A percentile compares a stretch with the other conserved stretches of the same genome.
Evolutionary conservation across 805 yeast genomes (phyloP).

Genomic region (Candida nanaspora): DNA sequence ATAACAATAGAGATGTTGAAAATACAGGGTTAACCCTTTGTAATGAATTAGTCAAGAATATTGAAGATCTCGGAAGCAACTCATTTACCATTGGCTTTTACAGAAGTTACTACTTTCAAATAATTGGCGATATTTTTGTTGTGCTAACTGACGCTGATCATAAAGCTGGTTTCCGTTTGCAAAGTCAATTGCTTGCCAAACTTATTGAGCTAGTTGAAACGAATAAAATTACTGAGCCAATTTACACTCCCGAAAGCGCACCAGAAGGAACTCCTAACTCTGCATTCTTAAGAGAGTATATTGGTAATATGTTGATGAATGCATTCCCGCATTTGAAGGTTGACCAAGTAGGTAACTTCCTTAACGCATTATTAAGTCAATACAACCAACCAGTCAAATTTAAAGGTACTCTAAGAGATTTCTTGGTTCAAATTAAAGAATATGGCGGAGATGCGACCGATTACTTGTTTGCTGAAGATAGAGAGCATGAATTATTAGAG

Average conservation of each 20-base stretch:
- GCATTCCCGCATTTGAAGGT: conserved; percentile 91
- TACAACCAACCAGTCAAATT: conserved; percentile 72
- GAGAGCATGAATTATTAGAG: conserved; percentile 67
- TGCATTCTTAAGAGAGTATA: conserved; percentile 68
- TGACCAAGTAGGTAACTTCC: conserved; percentile 76
- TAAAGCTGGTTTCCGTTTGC: conserved; percentile 90
- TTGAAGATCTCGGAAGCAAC: conserved; percentile 64
- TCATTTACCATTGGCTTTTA: conserved; percentile 82
- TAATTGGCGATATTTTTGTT: conserved; percentile 84
- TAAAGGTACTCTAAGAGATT: conserved; percentile 84
- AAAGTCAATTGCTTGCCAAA: conserved; percentile 76
- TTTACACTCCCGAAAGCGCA: conserved; percentile 74
- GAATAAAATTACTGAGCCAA: conserved; percentile 65
- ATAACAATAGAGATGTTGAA: conserved; percentile 94
- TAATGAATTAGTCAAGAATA: conserved; percentile 76
- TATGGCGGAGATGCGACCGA: conserved; percentile 94
- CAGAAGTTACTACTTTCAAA: conserved; percentile 80
- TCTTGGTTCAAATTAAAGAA: conserved; percentile 92
- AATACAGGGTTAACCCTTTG: conserved; percentile 82
- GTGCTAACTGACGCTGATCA: conserved; percentile 97
- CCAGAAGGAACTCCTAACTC: conserved; percentile 81
- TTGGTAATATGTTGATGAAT: conserved; percentile 70
- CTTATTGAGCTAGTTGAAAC: conserved; percentile 78
- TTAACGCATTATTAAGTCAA: conserved; percentile 65
- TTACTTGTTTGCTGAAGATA: conserved; percentile 90